Percentiles rank a stretch among this genome's conserved stretches.
phyloP scores from a whole-genome alignment of 2,329 filamentous ascomycete genomes.

The Penicillium griseofulvum region DNA sequence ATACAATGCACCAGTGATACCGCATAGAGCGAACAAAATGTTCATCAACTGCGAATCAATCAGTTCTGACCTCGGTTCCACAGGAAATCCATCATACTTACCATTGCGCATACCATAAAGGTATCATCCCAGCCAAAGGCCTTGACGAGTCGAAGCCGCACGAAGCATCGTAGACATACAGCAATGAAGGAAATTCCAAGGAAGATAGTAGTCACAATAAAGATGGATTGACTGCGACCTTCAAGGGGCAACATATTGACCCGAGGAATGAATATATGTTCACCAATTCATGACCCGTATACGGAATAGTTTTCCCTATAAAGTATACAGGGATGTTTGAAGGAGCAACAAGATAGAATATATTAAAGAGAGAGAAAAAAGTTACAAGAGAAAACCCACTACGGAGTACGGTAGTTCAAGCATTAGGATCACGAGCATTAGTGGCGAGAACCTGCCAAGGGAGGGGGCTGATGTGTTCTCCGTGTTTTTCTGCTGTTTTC shows the following conservation, averaged over 20 bases:
- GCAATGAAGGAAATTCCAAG: conserved; percentile 33
- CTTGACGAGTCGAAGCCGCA: conserved; percentile 33
- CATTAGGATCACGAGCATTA: conserved; percentile 9
- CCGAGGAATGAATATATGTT: not conserved
- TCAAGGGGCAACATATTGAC: conserved; percentile 32
- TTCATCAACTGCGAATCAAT: conserved; percentile 26
- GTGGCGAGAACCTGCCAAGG: conserved; percentile 16
- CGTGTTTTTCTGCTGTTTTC: conserved; percentile 2
- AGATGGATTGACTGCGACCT: conserved; percentile 34
- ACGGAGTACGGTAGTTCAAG: conserved; percentile 8
- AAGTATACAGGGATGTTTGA: not conserved
- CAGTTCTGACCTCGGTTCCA: not conserved
- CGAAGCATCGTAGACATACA: conserved; percentile 38
- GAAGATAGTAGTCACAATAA: conserved; percentile 34
- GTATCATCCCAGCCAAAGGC: conserved; percentile 41
- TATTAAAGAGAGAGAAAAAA: not conserved
- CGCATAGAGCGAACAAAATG: conserved; percentile 37
- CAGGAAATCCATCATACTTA: conserved; percentile 16
- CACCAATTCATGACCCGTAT: conserved; percentile 14
- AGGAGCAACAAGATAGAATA: not conserved
- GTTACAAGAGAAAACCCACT: not conserved
- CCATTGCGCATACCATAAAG: conserved; percentile 39
- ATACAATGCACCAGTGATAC: conserved; percentile 34
- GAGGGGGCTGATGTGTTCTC: conserved; percentile 5
- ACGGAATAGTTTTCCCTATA: not conserved